These are phyloP conservation scores for Podila clonocystis DNA, from an alignment of 192 early-diverging fungal genomes.

Conservation along the genomic window DNA sequence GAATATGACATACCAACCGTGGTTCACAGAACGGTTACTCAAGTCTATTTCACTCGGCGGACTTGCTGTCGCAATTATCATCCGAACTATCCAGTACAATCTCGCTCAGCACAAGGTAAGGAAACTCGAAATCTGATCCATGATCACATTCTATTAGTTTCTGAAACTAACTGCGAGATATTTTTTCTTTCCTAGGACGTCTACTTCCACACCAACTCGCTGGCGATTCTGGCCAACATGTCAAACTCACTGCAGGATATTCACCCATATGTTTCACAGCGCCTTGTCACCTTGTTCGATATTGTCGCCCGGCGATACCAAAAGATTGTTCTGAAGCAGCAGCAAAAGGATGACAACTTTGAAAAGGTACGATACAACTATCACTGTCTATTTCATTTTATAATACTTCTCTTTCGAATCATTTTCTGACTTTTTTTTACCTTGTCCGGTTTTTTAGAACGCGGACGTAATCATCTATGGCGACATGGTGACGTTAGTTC, in stretches of 20 bases:
- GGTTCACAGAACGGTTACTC: constrained; percentile 78
- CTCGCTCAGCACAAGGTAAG: constrained; percentile 73
- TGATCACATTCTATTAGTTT: neutral
- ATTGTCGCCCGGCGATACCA: constrained; percentile 72
- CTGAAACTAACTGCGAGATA: neutral
- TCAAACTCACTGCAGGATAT: constrained; percentile 66
- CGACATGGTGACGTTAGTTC: constrained; percentile 70
- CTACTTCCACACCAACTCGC: constrained; percentile 72
- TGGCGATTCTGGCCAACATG: constrained; percentile 76
- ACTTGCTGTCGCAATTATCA: constrained; percentile 69
- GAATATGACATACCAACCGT: constrained; percentile 67
- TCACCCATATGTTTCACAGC: constrained; percentile 74
- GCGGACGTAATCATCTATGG: constrained; percentile 68
- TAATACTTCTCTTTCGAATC: neutral
- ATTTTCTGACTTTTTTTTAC: neutral
- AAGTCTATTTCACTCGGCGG: constrained; percentile 75
- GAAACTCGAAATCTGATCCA: neutral
- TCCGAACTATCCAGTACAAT: constrained; percentile 73
- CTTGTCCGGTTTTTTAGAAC: constrained; percentile 4
- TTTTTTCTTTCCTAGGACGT: constrained; percentile 59
- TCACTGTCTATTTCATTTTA: neutral
- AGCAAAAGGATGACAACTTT: constrained; percentile 37
- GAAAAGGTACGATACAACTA: constrained; percentile 41
- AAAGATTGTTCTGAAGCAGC: constrained; percentile 56
- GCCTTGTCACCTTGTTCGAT: constrained; percentile 76